A percentile compares a stretch with the other conserved stretches of the same genome.
Evolutionary conservation across 768 basidiomycete genomes (phyloP).

Genomic region (Mycena pura): DNA sequence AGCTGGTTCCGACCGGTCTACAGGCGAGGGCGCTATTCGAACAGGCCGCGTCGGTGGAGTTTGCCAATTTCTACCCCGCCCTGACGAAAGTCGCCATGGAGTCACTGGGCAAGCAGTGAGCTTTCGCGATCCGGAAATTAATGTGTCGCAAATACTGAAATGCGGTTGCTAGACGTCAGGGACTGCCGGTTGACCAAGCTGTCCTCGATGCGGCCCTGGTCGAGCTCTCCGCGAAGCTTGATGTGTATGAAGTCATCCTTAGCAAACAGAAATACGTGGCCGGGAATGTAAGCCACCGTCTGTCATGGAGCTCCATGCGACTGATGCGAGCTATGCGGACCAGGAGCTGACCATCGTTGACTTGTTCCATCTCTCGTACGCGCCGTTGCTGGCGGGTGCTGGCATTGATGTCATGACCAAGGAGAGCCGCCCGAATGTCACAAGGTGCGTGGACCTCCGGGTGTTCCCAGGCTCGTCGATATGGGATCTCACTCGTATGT

Average conservation of each 20-base stretch:
- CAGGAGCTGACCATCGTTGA: slow-evolving; percentile 60
- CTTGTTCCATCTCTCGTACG: slow-evolving; percentile 61
- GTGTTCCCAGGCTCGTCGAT: no score
- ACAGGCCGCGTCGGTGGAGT: no score
- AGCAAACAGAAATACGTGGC: slow-evolving; percentile 62
- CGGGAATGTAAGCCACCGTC: slow-evolving; percentile 48
- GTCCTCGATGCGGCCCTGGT: slow-evolving; percentile 32
- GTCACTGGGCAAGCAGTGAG: slow-evolving; percentile 58
- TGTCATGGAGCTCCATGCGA: not conserved
- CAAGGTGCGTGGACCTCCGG: slow-evolving; percentile 37
- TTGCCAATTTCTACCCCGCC: slow-evolving; percentile 59
- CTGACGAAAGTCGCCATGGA: slow-evolving; percentile 52
- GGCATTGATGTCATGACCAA: slow-evolving; percentile 41
- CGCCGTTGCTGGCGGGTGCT: slow-evolving; percentile 19
- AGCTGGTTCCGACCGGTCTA: no score
- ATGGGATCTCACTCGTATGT: not conserved
- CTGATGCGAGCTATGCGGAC: not conserved
- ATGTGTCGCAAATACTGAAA: not conserved
- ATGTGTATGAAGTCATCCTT: slow-evolving; percentile 63
- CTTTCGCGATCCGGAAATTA: not conserved
- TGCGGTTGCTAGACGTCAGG: slow-evolving; percentile 21
- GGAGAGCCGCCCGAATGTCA: slow-evolving; percentile 50
- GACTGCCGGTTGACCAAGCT: slow-evolving; percentile 39
- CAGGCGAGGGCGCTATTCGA: no score
- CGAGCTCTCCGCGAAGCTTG: slow-evolving; percentile 48